Conservation (phyloP, 139 green algal genomes). For the Chlamydomonas applanata region DNA sequence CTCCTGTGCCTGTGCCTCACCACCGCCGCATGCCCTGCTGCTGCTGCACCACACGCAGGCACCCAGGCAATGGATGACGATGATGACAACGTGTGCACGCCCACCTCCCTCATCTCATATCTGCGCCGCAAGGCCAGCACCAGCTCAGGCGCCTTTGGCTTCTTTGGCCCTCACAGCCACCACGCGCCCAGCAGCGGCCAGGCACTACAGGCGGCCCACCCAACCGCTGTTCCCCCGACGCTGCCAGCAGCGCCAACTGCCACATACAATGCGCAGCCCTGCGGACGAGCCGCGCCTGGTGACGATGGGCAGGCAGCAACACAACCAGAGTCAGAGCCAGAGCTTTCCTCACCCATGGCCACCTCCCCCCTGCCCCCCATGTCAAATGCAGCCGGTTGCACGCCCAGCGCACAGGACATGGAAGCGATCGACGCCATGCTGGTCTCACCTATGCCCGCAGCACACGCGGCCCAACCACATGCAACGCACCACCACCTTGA, state of each 20-base stretch:
- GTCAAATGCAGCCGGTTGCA: not conserved
- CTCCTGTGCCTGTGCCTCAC: too few species aligned
- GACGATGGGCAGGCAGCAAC: too few species aligned
- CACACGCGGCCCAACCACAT: not conserved
- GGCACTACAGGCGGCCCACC: not conserved
- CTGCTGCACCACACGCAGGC: not conserved
- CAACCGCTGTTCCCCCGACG: not conserved
- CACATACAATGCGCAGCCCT: not conserved
- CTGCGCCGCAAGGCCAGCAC: conserved; percentile 5
- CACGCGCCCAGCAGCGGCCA: not conserved
- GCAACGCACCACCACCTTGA: not conserved
- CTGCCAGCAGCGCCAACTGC: not conserved
- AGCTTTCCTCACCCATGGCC: not conserved
- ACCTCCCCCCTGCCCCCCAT: not conserved
- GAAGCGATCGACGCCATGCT: not conserved
- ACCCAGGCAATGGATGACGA: conserved; percentile 11
- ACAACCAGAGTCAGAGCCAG: not conserved
- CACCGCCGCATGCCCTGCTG: too few species aligned
- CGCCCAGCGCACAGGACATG: not conserved
- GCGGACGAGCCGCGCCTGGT: too few species aligned
- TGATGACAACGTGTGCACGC: conserved; percentile 6
- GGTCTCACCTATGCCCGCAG: not conserved
- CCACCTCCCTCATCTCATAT: conserved; percentile 11
- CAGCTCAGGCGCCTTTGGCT: not conserved
- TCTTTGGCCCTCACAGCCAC: not conserved